phyloP scores from a whole-genome alignment of 1,284 basidiomycete genomes.

The Rhodotorula sp. region DNA sequence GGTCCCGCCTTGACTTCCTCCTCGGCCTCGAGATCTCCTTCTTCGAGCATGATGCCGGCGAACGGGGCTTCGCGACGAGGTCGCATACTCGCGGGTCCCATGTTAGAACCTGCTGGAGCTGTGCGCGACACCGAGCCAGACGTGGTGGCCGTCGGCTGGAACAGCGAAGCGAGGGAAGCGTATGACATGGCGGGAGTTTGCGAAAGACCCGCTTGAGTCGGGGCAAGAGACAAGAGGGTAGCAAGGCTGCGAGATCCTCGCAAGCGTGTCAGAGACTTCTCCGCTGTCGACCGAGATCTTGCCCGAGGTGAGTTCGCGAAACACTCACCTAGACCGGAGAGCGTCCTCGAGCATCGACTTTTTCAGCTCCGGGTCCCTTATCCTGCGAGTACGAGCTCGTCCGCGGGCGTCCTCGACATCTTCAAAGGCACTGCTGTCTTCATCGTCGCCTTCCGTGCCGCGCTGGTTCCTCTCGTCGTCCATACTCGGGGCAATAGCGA shows the following conservation, averaged over 20 bases:
- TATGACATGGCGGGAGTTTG: conserved; percentile 29
- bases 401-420: conserved; percentile 19
- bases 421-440: conserved; percentile 11
- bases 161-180: conserved; percentile 21
- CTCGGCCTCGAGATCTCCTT: conserved; percentile 10
- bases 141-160: conserved; percentile 3
- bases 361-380: conserved; percentile 25
- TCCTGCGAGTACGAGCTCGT: conserved; percentile 22
- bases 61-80: conserved; percentile 13
- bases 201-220: conserved; percentile 22
- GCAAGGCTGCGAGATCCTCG: conserved; percentile 14
- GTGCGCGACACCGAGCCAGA: not conserved
- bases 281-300: too few species aligned
- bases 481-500: not conserved
- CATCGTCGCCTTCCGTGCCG: conserved; percentile 23
- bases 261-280: not conserved
- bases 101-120: not conserved
- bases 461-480: conserved; percentile 16
- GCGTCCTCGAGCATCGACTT: conserved; percentile 32
- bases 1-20: conserved; percentile 8
- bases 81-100: not conserved
- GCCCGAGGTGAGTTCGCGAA: not conserved
- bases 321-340: conserved; percentile 24
- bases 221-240: conserved; percentile 28
- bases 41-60: conserved; percentile 7